A percentile compares a stretch with the other conserved stretches of the same genome.
These are phyloP conservation scores for Corymbia maculata DNA, from an alignment of 345 rosid genomes.

Conservation along the genomic window DNA sequence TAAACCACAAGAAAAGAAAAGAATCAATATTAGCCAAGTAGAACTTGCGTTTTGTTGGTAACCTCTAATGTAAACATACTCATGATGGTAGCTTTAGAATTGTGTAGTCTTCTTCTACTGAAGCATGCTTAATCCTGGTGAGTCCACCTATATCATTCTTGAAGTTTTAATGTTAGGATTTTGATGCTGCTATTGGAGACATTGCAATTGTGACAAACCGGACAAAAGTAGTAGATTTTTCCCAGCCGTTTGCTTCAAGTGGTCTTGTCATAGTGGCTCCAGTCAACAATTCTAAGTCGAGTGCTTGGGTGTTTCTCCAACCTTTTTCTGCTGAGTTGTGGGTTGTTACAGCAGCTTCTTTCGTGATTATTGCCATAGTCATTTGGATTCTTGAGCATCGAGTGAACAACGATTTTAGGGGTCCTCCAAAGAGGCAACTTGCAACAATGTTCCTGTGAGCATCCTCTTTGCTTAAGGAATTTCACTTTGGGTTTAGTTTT, in stretches of 20 bases:
- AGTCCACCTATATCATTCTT: neutral
- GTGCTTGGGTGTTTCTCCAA: slow-evolving; percentile 64
- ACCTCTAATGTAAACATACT: neutral
- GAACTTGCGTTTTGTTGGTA: neutral
- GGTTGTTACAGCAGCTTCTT: slow-evolving; percentile 38
- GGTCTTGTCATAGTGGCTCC: slow-evolving; percentile 80
- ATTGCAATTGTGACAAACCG: slow-evolving; percentile 53
- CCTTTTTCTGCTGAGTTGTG: slow-evolving; percentile 64
- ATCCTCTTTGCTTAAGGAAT: neutral
- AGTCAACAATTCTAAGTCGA: slow-evolving; percentile 8
- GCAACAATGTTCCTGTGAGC: slow-evolving; percentile 56
- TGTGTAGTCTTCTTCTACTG: neutral
- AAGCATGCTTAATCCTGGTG: neutral
- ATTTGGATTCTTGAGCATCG: slow-evolving; percentile 86
- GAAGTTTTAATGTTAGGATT: slow-evolving; percentile 29
- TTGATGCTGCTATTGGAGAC: slow-evolving; percentile 69
- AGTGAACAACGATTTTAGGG: slow-evolving; percentile 60
- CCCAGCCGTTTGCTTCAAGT: slow-evolving; percentile 57
- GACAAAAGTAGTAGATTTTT: slow-evolving; percentile 51
- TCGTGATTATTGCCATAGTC: slow-evolving; percentile 48
- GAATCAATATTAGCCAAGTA: neutral
- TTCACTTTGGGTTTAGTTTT: slow-evolving; percentile 59
- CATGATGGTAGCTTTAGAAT: neutral
- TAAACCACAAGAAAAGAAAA: neutral
- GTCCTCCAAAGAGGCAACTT: slow-evolving; percentile 50